Evolutionary conservation across 2,329 filamentous ascomycete genomes (phyloP), one percentile per base, ranked within the genome.

Genomic region (Oidium heveae): DNA sequence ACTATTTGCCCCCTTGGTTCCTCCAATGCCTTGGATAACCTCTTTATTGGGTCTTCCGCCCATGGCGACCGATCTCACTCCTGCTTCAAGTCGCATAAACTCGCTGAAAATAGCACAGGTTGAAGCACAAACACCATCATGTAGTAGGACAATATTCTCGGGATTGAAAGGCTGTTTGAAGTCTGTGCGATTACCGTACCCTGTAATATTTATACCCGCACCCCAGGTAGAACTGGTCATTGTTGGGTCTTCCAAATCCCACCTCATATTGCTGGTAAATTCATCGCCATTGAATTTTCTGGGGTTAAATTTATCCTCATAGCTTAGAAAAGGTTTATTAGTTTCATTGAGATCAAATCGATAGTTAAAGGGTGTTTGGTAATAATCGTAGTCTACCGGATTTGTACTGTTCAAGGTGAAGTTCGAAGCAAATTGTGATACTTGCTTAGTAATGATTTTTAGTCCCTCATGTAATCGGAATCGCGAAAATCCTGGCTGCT

Each of bases 21-120:
- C 80, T 16, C 79, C 77, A n/a, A 81, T 69, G 4, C 71, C 72
- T 67, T 82, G 77, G 68, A 80, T 82, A 1, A 74, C 71, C 0
- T 66, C 66, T 1, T 68, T 61, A 15, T 67, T 66, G 0, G 79
- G 74, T 0, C 75, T 72, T 2, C 80, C 80, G 18, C 80, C 79
- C 20, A 79, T 67, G 0, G 70, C 70, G 51, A 81, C 69, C 43
- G 73, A 74, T 58, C 72, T 73, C 4, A 80, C 72, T 34, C 72
- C 72, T 50, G 68, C 69, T 58, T 61, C 58, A 44, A 68, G 66
- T 15, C 70, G 69, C 68, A 80, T 71, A 20, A 77, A 68, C 44
- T 76, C 71, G 18, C 69, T 69, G 62, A 80, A 76, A 43, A 76
- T 67, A 36, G 75, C 70, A 63, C 77, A 82, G 8, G 78, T 76